phyloP scores from a whole-genome alignment of 2,329 filamentous ascomycete genomes.

The Hirsutella thompsonii region DNA sequence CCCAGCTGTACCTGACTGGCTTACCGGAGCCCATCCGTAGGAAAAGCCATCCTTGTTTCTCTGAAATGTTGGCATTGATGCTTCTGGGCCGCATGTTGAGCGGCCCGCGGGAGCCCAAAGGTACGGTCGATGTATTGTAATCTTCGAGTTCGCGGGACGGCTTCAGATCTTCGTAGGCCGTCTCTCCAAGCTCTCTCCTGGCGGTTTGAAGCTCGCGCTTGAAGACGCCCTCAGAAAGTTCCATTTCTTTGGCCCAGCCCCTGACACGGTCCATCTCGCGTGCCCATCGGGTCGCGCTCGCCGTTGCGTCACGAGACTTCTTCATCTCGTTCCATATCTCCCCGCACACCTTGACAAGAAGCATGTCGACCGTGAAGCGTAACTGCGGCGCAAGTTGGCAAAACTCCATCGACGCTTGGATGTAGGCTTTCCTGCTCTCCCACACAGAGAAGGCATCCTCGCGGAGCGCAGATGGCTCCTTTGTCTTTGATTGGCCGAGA shows the following conservation, averaged over 20 bases:
- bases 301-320: slow-evolving; percentile 51
- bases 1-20: slow-evolving; percentile 80
- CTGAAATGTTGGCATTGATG: slow-evolving; percentile 38
- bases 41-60: slow-evolving; percentile 95
- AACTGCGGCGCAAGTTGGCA: slow-evolving; percentile 79
- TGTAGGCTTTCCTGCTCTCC: slow-evolving; percentile 79
- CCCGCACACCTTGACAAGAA: slow-evolving; percentile 72
- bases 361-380: slow-evolving; percentile 68
- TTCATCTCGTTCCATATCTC: slow-evolving; percentile 86
- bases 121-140: slow-evolving; percentile 81
- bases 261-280: slow-evolving; percentile 82
- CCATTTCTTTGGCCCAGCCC: slow-evolving; percentile 92
- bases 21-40: slow-evolving; percentile 73
- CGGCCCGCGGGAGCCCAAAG: slow-evolving; percentile 59
- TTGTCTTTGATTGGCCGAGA: slow-evolving; percentile 75
- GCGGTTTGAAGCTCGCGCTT: slow-evolving; percentile 68
- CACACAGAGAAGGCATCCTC: slow-evolving; percentile 95
- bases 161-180: slow-evolving; percentile 54
- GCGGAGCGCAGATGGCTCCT: slow-evolving; percentile 79
- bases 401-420: slow-evolving; percentile 89
- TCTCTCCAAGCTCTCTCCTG: slow-evolving; percentile 70
- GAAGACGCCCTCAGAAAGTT: slow-evolving; percentile 73
- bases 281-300: slow-evolving; percentile 52
- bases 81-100: slow-evolving; percentile 46
- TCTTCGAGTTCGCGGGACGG: slow-evolving; percentile 89